A percentile compares a stretch with the other conserved stretches of the same genome.
phyloP scores from a whole-genome alignment of 345 rosid genomes.

The Corchorus capsularis region DNA sequence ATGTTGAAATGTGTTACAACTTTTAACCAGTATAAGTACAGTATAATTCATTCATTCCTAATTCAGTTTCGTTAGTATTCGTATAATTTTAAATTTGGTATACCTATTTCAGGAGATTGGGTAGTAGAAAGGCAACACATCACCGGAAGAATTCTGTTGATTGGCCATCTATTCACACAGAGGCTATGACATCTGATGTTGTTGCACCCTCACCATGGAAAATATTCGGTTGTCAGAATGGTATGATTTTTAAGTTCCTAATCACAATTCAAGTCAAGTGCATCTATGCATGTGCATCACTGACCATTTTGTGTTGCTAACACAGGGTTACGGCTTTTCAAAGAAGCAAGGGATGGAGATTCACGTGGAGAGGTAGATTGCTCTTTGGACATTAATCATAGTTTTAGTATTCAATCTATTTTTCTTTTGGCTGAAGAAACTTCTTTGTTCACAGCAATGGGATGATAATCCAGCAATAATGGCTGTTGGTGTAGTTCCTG shows the following conservation, averaged over 20 bases:
- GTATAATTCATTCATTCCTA: neutral
- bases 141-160: neutral
- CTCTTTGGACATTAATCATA: conserved; percentile 1
- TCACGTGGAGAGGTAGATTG: conserved; percentile 55
- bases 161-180: conserved; percentile 27
- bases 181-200: conserved; percentile 70
- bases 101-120: neutral
- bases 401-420: neutral
- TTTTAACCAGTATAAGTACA: no score
- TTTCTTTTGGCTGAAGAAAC: neutral
- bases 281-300: conserved; percentile 6
- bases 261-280: neutral
- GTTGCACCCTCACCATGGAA: conserved; percentile 93
- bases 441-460: conserved; percentile 61
- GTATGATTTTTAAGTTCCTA: conserved; percentile 35
- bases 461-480: conserved; percentile 91
- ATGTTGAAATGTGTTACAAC: conserved; percentile 1
- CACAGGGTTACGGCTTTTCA: conserved; percentile 87
- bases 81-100: neutral
- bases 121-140: neutral
- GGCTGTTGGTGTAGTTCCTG: conserved; percentile 91
- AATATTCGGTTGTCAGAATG: conserved; percentile 94
- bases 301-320: conserved; percentile 19
- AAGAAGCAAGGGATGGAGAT: conserved; percentile 85
- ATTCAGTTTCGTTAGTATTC: neutral